Percentiles rank a stretch among this genome's conserved stretches.
These are phyloP conservation scores for Microbotryum saponariae DNA, from an alignment of 1,284 basidiomycete species.

Conservation along the genomic window DNA sequence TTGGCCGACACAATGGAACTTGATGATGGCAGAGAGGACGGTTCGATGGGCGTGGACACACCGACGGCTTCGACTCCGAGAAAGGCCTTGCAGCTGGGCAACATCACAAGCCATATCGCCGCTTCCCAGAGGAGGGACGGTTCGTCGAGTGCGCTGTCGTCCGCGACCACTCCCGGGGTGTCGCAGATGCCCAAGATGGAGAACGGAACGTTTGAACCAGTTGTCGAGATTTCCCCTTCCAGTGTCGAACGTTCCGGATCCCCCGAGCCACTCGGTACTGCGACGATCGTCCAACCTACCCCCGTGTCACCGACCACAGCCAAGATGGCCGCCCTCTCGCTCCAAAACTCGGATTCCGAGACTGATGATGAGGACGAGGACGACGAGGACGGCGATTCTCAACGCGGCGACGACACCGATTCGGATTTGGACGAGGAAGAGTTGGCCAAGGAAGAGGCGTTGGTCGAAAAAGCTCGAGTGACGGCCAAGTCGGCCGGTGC, in stretches of 20 bases:
- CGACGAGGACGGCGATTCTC: constrained; percentile 2
- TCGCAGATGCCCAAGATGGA: too few species aligned
- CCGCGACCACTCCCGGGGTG: too few species aligned
- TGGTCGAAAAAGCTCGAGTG: constrained; percentile 14
- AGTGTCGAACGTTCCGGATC: too few species aligned
- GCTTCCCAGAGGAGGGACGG: too few species aligned
- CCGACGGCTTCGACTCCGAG: constrained; percentile 4
- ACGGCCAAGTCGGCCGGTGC: constrained; percentile 20
- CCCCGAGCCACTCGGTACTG: too few species aligned
- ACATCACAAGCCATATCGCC: too few species aligned
- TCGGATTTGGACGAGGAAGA: constrained; percentile 24
- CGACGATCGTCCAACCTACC: too few species aligned
- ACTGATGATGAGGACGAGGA: constrained; percentile 2
- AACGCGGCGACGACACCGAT: constrained; percentile 8
- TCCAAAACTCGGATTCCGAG: not conserved
- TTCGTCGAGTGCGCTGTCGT: too few species aligned
- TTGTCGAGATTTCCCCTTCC: too few species aligned
- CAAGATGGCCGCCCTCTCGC: too few species aligned
- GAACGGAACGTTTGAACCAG: too few species aligned
- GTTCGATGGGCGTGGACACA: not conserved
- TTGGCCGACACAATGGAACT: not conserved
- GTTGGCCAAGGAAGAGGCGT: constrained; percentile 24
- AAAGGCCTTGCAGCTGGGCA: not conserved
- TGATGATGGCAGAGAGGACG: constrained; percentile 5
- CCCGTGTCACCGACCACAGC: too few species aligned